These are phyloP conservation scores for Alternaria panax DNA, from an alignment of 2,329 filamentous ascomycete genomes.

Conservation along the genomic window DNA sequence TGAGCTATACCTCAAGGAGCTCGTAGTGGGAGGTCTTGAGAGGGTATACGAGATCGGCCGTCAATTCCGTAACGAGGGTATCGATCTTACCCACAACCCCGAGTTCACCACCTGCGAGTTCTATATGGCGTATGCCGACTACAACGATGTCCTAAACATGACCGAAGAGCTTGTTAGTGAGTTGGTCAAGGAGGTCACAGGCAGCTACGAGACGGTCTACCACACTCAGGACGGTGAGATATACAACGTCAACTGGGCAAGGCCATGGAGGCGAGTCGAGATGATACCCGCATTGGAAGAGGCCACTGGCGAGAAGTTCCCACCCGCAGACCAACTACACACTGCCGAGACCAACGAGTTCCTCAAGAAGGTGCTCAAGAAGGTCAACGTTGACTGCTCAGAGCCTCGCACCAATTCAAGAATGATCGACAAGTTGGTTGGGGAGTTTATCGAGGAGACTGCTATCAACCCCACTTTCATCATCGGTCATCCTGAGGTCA, in stretches of 20 bases:
- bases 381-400: constrained; percentile 88
- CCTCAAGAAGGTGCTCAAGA: constrained; percentile 76
- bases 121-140: constrained; percentile 74
- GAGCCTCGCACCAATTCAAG: constrained; percentile 91
- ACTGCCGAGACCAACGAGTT: constrained; percentile 89
- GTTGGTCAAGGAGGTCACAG: constrained; percentile 87
- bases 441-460: constrained; percentile 93
- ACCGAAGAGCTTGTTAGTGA: constrained; percentile 93
- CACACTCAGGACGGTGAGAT: constrained; percentile 85
- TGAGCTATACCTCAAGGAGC: constrained; percentile 96
- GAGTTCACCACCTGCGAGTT: constrained; percentile 99
- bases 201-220: constrained; percentile 84
- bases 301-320: constrained; percentile 91
- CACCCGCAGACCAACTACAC: constrained; percentile 85
- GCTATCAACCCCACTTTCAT: constrained; percentile 95
- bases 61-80: constrained; percentile 93
- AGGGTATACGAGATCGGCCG: constrained; percentile 95
- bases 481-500: constrained; percentile 80
- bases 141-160: constrained; percentile 87
- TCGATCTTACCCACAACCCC: constrained; percentile 94
- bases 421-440: constrained; percentile 93
- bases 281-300: constrained; percentile 96
- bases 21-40: constrained; percentile 91
- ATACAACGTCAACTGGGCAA: constrained; percentile 94
- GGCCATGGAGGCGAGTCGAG: constrained; percentile 89